Percentiles rank a stretch among this genome's conserved stretches.
phyloP scores from a whole-genome alignment of 2,329 filamentous ascomycete species.

The Verticillium tricorpus region DNA sequence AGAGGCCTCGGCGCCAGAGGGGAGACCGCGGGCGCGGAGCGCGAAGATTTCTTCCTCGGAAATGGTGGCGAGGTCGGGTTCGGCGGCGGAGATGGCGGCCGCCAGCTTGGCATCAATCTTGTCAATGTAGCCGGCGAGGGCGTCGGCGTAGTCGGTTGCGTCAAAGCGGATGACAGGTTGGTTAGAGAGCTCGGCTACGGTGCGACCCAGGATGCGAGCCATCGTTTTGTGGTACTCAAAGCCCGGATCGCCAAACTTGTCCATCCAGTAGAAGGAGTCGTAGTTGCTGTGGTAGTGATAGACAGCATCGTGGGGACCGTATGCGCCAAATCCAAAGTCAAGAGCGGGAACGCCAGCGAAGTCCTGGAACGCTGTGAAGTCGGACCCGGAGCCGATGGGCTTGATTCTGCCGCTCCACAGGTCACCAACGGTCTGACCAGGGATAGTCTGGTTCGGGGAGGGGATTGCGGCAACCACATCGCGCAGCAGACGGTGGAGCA shows the following conservation, averaged over 20 bases:
- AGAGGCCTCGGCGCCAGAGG: not conserved
- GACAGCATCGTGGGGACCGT: slow-evolving; percentile 40
- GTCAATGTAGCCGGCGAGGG: slow-evolving; percentile 48
- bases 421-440: slow-evolving; percentile 65
- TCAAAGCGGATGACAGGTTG: slow-evolving; percentile 59
- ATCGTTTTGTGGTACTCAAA: slow-evolving; percentile 63
- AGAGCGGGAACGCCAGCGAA: slow-evolving; percentile 62
- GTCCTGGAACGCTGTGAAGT: slow-evolving; percentile 73
- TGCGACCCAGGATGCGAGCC: slow-evolving; percentile 60
- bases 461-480: slow-evolving; percentile 60
- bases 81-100: slow-evolving; percentile 18
- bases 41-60: slow-evolving; percentile 22
- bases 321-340: slow-evolving; percentile 54
- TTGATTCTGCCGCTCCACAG: slow-evolving; percentile 57
- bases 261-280: slow-evolving; percentile 88
- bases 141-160: slow-evolving; percentile 59
- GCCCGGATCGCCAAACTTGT: slow-evolving; percentile 66
- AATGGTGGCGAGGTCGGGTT: slow-evolving; percentile 19
- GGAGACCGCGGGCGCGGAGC: slow-evolving; percentile 13
- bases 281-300: slow-evolving; percentile 92
- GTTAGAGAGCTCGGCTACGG: slow-evolving; percentile 58
- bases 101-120: slow-evolving; percentile 45
- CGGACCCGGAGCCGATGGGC: slow-evolving; percentile 68
- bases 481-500: slow-evolving; percentile 69
- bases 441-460: slow-evolving; percentile 73